phyloP scores from a whole-genome alignment of 177 flowering plant species.

The Tripterygium wilfordii region DNA sequence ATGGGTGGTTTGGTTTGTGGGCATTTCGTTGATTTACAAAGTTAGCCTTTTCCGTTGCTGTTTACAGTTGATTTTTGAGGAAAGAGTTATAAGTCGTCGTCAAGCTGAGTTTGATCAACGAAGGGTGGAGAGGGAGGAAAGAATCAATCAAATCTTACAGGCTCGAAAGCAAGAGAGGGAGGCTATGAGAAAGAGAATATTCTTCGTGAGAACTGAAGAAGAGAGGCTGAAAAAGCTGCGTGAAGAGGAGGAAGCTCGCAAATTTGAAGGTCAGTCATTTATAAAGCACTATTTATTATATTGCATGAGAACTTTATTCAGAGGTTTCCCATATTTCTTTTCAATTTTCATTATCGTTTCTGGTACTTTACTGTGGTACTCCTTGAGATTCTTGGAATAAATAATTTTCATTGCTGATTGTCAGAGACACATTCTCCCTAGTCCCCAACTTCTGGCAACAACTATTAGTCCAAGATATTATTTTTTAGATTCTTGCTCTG shows the following conservation, averaged over 20 bases:
- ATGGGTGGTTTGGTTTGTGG: no score
- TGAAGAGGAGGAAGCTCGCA: constrained; percentile 84
- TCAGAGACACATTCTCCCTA: no score
- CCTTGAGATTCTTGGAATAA: no score
- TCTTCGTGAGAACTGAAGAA: constrained; percentile 59
- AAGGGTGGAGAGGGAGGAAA: constrained; percentile 63
- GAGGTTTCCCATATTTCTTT: no score
- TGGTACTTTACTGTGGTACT: no score
- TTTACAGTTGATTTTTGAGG: constrained; percentile 67
- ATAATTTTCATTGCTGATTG: no score
- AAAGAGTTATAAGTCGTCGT: constrained; percentile 47
- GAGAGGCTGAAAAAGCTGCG: constrained; percentile 49
- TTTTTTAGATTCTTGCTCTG: no score
- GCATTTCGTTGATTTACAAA: background rate
- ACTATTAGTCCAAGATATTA: no score
- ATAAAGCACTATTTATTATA: no score
- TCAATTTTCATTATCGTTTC: no score
- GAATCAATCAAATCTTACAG: constrained; percentile 29
- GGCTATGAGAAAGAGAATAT: constrained; percentile 54
- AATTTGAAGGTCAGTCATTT: constrained; percentile 73
- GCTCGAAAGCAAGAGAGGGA: constrained; percentile 57
- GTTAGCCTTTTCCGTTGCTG: background rate
- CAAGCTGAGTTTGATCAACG: constrained; percentile 46
- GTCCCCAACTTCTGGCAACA: no score
- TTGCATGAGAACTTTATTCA: no score